Evolutionary conservation across 352 stramenopile genomes (phyloP).

Genomic region (Phytopythium boreale): DNA sequence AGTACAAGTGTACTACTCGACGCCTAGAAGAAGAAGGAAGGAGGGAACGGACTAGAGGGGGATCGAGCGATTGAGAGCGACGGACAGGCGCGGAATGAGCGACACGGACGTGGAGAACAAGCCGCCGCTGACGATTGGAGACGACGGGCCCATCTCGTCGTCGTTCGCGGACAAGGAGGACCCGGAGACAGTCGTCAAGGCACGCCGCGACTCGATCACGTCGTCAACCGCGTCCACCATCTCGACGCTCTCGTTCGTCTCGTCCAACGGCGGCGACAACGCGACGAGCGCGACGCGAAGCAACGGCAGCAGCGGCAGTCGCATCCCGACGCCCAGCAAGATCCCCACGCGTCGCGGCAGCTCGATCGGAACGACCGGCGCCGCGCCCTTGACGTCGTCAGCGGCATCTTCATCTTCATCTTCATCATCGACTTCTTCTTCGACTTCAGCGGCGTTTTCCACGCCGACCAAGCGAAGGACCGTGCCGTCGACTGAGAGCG

Average conservation of each 20-base stretch:
- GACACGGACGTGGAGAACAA: slow-evolving; percentile 9
- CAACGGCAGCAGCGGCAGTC: not conserved
- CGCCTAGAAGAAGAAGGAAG: not conserved
- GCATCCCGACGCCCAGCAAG: slow-evolving; percentile 16
- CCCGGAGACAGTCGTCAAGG: slow-evolving; percentile 16
- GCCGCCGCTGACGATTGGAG: not conserved
- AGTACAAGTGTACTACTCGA: too few species aligned
- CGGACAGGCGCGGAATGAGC: slow-evolving; percentile 5
- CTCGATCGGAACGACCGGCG: slow-evolving; percentile 1
- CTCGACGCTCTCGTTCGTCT: slow-evolving; percentile 15
- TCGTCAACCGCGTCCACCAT: slow-evolving; percentile 24
- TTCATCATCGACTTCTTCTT: not conserved
- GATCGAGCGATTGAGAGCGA: not conserved
- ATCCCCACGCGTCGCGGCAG: slow-evolving; percentile 11
- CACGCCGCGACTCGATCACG: slow-evolving; percentile 28
- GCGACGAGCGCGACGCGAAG: not conserved
- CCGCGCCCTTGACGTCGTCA: not conserved
- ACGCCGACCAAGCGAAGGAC: slow-evolving; percentile 23
- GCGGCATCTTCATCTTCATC: not conserved
- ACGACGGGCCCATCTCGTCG: not conserved
- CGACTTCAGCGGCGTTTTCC: slow-evolving; percentile 8
- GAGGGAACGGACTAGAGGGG: not conserved
- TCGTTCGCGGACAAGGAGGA: slow-evolving; percentile 8
- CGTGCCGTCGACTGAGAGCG: slow-evolving; percentile 11
- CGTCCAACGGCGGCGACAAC: slow-evolving; percentile 11